Evolutionary conservation across 371 early-diverging fungal genomes (phyloP).

Genomic region (Chytridium lagenaria): DNA sequence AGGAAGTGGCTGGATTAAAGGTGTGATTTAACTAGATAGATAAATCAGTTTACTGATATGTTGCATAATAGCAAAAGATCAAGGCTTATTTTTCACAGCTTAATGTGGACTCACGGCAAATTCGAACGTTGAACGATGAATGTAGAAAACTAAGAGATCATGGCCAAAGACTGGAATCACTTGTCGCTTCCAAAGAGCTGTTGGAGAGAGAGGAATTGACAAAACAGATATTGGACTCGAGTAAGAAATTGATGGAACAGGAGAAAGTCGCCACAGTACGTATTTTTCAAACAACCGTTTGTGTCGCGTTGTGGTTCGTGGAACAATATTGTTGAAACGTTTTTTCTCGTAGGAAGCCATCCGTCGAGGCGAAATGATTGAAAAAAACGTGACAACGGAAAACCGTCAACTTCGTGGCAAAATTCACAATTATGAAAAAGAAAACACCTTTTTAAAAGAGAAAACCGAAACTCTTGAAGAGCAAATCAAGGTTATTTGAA

Average conservation of each 20-base stretch:
- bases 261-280: conserved; percentile 34
- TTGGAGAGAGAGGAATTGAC: conserved; percentile 39
- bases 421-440: conserved; percentile 50
- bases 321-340: not conserved
- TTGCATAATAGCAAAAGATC: conserved; percentile 31
- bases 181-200: conserved; percentile 44
- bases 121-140: conserved; percentile 52
- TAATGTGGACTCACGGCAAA: conserved; percentile 37
- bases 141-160: conserved; percentile 41
- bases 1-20: conserved; percentile 55
- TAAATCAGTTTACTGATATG: not conserved
- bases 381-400: conserved; percentile 54
- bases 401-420: conserved; percentile 53
- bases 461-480: conserved; percentile 45
- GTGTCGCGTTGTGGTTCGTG: not conserved
- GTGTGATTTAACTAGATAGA: conserved; percentile 24
- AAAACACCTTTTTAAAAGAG: conserved; percentile 45
- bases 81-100: conserved; percentile 38
- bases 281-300: not conserved
- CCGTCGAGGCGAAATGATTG: conserved; percentile 49
- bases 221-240: conserved; percentile 35
- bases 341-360: conserved; percentile 40
- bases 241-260: conserved; percentile 26
- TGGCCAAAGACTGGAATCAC: conserved; percentile 41
- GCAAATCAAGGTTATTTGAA: conserved; percentile 38